Evolutionary conservation across 73 alveolate genomes (phyloP).

Genomic region (Paraurostyla sp.): DNA sequence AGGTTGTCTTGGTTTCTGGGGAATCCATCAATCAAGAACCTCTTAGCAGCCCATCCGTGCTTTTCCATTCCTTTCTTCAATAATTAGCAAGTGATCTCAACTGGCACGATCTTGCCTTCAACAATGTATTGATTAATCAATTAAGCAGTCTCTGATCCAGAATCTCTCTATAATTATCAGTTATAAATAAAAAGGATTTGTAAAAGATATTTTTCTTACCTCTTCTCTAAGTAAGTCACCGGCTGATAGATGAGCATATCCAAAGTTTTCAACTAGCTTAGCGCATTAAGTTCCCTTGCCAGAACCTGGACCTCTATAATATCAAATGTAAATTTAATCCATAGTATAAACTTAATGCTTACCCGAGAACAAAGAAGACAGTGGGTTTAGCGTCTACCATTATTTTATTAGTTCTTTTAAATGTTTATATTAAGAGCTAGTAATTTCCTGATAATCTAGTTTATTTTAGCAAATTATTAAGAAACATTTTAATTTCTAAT

Average conservation of each 20-base stretch:
- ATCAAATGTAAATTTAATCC: neutral
- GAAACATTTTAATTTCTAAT: too few species aligned
- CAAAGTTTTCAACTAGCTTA: conserved; percentile 67
- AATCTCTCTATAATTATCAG: conserved; percentile 59
- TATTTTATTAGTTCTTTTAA: neutral
- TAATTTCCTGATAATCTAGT: too few species aligned
- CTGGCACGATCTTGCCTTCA: conserved; percentile 88
- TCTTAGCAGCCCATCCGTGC: conserved; percentile 74
- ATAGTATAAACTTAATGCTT: neutral
- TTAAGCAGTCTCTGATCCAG: conserved; percentile 72
- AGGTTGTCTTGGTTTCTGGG: conserved; percentile 87
- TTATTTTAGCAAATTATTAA: too few species aligned
- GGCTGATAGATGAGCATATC: conserved; percentile 83
- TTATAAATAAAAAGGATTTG: neutral
- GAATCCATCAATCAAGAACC: conserved; percentile 87
- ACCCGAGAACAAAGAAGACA: conserved; percentile 57
- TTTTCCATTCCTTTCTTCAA: conserved; percentile 76
- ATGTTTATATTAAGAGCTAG: neutral
- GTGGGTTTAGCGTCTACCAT: conserved; percentile 53
- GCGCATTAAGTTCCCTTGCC: conserved; percentile 92
- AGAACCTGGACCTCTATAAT: conserved; percentile 83
- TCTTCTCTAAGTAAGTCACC: conserved; percentile 89
- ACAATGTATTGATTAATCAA: conserved; percentile 80
- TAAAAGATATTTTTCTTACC: conserved; percentile 27
- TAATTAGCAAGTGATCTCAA: conserved; percentile 70